Percentiles rank a stretch among this genome's conserved stretches.
Conservation (phyloP, 2,329 filamentous ascomycete species). For the Pseudogymnoascus pannorum region DNA sequence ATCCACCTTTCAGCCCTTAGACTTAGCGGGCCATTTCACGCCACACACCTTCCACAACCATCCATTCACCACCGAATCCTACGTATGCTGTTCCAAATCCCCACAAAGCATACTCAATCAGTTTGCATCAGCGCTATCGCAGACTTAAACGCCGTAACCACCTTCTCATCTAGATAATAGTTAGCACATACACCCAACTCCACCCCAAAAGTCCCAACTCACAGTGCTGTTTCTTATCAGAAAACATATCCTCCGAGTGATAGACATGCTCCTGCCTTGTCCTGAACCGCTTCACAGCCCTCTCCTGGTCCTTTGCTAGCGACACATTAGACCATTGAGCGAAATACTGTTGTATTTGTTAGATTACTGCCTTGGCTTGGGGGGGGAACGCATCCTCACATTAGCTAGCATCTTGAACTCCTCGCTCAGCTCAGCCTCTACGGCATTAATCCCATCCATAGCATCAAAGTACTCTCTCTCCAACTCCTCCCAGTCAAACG, state of each 20-base stretch:
- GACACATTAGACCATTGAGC: conserved; percentile 70
- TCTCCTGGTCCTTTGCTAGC: conserved; percentile 63
- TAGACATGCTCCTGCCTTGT: conserved; percentile 73
- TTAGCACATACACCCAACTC: conserved; percentile 16
- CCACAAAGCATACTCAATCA: neutral
- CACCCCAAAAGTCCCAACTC: conserved; percentile 30
- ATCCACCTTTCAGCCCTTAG: neutral
- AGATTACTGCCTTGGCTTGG: conserved; percentile 12
- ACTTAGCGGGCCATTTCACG: neutral
- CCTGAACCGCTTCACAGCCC: conserved; percentile 75
- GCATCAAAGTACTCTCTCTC: conserved; percentile 60
- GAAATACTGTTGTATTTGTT: conserved; percentile 55
- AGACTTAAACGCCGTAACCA: conserved; percentile 56
- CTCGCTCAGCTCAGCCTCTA: conserved; percentile 58
- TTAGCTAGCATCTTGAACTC: conserved; percentile 63
- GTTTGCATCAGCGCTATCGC: conserved; percentile 46
- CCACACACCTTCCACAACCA: neutral
- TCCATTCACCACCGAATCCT: neutral
- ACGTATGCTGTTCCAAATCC: neutral
- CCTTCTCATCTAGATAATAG: conserved; percentile 40
- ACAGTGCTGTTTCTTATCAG: conserved; percentile 76
- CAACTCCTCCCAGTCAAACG: conserved; percentile 73
- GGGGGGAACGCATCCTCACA: conserved; percentile 34
- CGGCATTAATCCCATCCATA: conserved; percentile 52
- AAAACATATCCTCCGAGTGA: conserved; percentile 62